phyloP scores from a whole-genome alignment of 306 rosid genomes.

The Fragaria vesca region DNA sequence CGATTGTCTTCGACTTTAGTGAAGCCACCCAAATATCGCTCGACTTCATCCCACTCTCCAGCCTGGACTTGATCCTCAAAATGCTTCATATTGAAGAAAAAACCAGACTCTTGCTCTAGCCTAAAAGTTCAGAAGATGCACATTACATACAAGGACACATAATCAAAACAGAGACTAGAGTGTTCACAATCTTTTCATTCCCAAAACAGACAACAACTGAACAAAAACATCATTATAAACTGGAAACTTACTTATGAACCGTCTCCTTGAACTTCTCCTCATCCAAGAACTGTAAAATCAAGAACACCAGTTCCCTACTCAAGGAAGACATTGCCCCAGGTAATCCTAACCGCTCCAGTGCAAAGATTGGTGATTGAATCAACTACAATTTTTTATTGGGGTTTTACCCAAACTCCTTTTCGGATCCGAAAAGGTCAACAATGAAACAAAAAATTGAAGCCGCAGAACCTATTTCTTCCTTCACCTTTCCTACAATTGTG shows the following conservation, averaged over 20 bases:
- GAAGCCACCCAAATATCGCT: constrained; percentile 49
- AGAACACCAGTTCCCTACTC: constrained; percentile 48
- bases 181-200: not conserved
- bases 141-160: constrained; percentile 10
- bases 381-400: constrained; percentile 9
- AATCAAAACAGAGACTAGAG: not conserved
- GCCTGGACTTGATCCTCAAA: constrained; percentile 53
- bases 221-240: not conserved
- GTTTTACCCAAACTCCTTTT: constrained; percentile 16
- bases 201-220: not conserved
- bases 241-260: constrained; percentile 38
- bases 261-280: constrained; percentile 51
- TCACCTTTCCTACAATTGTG: constrained; percentile 3
- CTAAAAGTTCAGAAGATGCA: constrained; percentile 26
- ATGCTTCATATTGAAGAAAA: constrained; percentile 51
- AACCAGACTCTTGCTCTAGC: constrained; percentile 49
- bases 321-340: constrained; percentile 49
- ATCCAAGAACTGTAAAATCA: constrained; percentile 46
- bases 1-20: constrained; percentile 51
- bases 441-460: not conserved
- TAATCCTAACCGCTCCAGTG: constrained; percentile 47
- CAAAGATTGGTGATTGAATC: constrained; percentile 27
- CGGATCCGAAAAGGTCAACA: constrained; percentile 11
- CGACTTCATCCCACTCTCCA: constrained; percentile 52
- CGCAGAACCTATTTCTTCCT: constrained; percentile 18